Evolutionary conservation across 371 early-diverging fungal species (phyloP).

Genomic region (Mucor irregularis): DNA sequence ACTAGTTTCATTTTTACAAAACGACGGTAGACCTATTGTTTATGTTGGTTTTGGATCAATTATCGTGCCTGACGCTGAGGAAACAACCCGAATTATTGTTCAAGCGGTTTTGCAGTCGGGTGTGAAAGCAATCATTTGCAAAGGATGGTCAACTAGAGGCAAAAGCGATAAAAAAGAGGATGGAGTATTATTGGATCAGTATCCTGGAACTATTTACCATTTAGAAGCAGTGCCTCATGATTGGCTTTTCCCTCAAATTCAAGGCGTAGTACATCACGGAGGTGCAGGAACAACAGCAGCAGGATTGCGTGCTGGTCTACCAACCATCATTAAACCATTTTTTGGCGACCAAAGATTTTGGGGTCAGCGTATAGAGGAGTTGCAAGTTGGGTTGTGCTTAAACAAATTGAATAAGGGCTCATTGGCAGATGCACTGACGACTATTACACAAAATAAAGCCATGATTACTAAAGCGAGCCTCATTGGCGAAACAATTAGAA

Average conservation of each 20-base stretch:
- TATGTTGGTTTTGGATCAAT: slow-evolving; percentile 90
- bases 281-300: slow-evolving; percentile 88
- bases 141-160: slow-evolving; percentile 74
- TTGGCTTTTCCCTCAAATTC: slow-evolving; percentile 80
- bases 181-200: slow-evolving; percentile 24
- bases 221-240: slow-evolving; percentile 78
- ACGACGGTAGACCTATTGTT: slow-evolving; percentile 56
- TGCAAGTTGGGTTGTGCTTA: slow-evolving; percentile 64
- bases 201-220: slow-evolving; percentile 52
- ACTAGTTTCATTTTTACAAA: slow-evolving; percentile 57
- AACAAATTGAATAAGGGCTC: slow-evolving; percentile 57
- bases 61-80: slow-evolving; percentile 77
- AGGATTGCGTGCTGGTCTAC: slow-evolving; percentile 73
- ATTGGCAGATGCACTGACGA: slow-evolving; percentile 51
- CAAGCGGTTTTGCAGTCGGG: slow-evolving; percentile 68
- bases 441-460: slow-evolving; percentile 59
- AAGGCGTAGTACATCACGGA: slow-evolving; percentile 84
- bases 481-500: slow-evolving; percentile 59
- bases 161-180: slow-evolving; percentile 17
- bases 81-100: slow-evolving; percentile 62
- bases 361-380: slow-evolving; percentile 68
- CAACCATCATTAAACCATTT: slow-evolving; percentile 78
- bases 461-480: slow-evolving; percentile 60
- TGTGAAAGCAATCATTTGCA: slow-evolving; percentile 76
- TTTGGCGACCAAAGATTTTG: slow-evolving; percentile 88